Evolutionary conservation across 345 rosid genomes (phyloP).

Genomic region (Populus pruinosa): DNA sequence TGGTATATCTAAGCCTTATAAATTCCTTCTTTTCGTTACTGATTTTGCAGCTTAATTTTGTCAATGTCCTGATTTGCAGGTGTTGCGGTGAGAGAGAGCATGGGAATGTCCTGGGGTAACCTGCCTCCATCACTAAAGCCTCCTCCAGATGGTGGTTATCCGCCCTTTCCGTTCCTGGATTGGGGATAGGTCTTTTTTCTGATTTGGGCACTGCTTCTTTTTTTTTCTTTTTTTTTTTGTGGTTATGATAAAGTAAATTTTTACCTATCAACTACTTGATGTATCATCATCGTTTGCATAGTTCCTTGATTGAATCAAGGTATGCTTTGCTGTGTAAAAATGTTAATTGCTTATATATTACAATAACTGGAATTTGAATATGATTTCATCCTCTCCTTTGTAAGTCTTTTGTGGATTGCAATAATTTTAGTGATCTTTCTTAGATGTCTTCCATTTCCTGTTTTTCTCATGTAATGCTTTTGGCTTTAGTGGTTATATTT

Average conservation of each 20-base stretch:
- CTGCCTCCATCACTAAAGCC: slow-evolving; percentile 89
- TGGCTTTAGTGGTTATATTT: background rate
- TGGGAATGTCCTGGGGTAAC: slow-evolving; percentile 62
- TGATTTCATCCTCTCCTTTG: background rate
- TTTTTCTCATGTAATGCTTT: background rate
- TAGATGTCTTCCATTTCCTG: background rate
- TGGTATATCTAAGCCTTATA: background rate
- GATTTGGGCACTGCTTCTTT: background rate
- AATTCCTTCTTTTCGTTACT: background rate
- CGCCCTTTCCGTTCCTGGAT: slow-evolving; percentile 51
- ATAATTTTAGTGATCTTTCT: background rate
- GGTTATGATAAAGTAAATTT: too few relatives aligned
- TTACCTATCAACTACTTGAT: background rate
- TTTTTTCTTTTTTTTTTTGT: background rate
- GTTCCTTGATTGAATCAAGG: background rate
- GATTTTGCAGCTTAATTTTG: background rate
- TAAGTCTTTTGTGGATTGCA: background rate
- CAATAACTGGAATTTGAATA: background rate
- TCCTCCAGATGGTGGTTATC: slow-evolving; percentile 78
- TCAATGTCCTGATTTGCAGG: slow-evolving; percentile 27
- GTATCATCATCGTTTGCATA: background rate
- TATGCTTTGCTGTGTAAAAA: background rate
- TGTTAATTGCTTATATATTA: background rate
- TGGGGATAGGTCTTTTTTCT: slow-evolving; percentile 60
- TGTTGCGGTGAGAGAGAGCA: slow-evolving; percentile 33